phyloP scores from a whole-genome alignment of 2,329 filamentous ascomycete genomes.

The Aureobasidium pullulans region DNA sequence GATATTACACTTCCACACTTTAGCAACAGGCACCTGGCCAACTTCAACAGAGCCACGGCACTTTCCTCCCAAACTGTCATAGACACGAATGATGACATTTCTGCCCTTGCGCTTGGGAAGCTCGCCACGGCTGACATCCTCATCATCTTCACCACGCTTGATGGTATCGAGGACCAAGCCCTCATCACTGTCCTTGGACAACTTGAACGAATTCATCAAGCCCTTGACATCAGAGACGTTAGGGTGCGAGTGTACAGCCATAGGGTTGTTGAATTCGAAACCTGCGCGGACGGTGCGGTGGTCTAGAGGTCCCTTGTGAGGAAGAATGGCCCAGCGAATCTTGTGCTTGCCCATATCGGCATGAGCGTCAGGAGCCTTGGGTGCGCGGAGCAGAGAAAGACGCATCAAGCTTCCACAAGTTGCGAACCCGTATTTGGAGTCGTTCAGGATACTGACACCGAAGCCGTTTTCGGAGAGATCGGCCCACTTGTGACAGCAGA shows the following conservation, averaged over 20 bases:
- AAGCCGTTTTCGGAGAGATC: slow-evolving; percentile 83
- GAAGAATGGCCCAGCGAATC: slow-evolving; percentile 86
- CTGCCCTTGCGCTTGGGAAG: slow-evolving; percentile 59
- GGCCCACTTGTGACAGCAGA: slow-evolving; percentile 91
- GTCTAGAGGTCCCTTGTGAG: slow-evolving; percentile 67
- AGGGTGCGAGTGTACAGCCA: slow-evolving; percentile 47
- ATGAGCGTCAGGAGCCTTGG: slow-evolving; percentile 87
- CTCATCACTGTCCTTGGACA: slow-evolving; percentile 45
- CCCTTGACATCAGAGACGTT: slow-evolving; percentile 19
- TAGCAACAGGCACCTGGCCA: slow-evolving; percentile 59
- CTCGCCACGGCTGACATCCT: slow-evolving; percentile 45
- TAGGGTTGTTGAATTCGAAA: slow-evolving; percentile 82
- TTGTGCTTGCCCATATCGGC: slow-evolving; percentile 82
- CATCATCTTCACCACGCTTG: slow-evolving; percentile 67
- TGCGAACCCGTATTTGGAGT: slow-evolving; percentile 93
- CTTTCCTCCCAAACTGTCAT: slow-evolving; percentile 80
- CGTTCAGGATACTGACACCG: slow-evolving; percentile 87
- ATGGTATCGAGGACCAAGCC: slow-evolving; percentile 79
- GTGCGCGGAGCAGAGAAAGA: slow-evolving; percentile 73
- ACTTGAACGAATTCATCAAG: slow-evolving; percentile 51
- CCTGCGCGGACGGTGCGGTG: slow-evolving; percentile 71
- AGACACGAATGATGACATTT: slow-evolving; percentile 77
- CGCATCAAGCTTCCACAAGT: slow-evolving; percentile 86
- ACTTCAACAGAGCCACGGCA: slow-evolving; percentile 64
- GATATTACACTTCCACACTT: slow-evolving; percentile 75